Percentiles rank a stretch among this genome's conserved stretches.
phyloP scores from a whole-genome alignment of 2,329 filamentous ascomycete species.

The Arthrobotrys entomopaga region DNA sequence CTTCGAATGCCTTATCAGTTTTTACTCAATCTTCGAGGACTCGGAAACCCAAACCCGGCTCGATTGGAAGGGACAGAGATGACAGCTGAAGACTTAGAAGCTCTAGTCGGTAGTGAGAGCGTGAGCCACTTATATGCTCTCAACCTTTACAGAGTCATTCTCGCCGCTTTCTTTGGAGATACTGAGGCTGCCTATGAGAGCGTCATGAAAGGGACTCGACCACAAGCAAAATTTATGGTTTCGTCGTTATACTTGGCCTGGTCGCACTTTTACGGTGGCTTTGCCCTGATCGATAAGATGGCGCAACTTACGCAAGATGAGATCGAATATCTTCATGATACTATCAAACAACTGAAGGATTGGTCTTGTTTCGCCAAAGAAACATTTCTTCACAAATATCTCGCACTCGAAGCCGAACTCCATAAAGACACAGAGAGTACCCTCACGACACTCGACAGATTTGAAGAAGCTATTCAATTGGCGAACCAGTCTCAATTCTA shows the following conservation, averaged over 20 bases:
- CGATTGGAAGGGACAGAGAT: constrained; percentile 57
- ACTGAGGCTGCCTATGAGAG: constrained; percentile 58
- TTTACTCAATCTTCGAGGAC: constrained; percentile 58
- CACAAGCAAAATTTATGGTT: constrained; percentile 49
- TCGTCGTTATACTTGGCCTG: constrained; percentile 57
- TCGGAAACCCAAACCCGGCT: constrained; percentile 58
- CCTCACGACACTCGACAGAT: constrained; percentile 58
- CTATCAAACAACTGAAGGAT: constrained; percentile 57
- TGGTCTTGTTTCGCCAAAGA: constrained; percentile 57
- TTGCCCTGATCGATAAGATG: constrained; percentile 57
- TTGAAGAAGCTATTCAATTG: constrained; percentile 58
- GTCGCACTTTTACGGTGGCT: constrained; percentile 58
- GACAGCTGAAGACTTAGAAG: constrained; percentile 55
- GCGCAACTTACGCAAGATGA: constrained; percentile 56
- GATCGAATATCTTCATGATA: constrained; percentile 55
- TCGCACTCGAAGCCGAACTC: constrained; percentile 58
- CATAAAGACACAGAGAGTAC: constrained; percentile 56
- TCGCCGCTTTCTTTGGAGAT: constrained; percentile 57
- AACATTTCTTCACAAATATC: constrained; percentile 58
- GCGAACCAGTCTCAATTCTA: constrained; percentile 57
- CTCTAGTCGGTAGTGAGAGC: constrained; percentile 57
- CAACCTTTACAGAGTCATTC: constrained; percentile 58
- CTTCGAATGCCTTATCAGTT: constrained; percentile 58
- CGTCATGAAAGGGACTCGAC: constrained; percentile 57
- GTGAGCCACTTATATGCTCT: constrained; percentile 59